A percentile compares a stretch with the other conserved stretches of the same genome.
Evolutionary conservation across 2,329 filamentous ascomycete genomes (phyloP).

Genomic region (Fusarium solani-melongenae): DNA sequence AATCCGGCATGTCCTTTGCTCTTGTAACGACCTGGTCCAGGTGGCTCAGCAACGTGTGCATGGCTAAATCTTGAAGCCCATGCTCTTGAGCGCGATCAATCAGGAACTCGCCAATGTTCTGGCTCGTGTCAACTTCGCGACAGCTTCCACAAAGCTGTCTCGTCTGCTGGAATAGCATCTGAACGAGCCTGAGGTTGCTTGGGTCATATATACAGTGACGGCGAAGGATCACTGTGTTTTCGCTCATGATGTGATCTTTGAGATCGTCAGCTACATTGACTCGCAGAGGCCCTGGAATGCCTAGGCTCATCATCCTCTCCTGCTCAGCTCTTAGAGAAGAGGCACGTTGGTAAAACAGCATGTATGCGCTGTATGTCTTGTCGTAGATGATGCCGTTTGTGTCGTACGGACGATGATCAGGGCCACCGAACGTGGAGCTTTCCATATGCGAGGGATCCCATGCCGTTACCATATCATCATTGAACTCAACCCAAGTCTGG

Average conservation of each 20-base stretch:
- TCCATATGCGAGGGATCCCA: constrained; percentile 83
- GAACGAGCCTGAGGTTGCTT: constrained; percentile 74
- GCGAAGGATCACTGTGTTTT: constrained; percentile 80
- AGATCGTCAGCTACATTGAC: constrained; percentile 58
- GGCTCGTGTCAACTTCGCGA: neutral
- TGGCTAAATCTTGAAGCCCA: constrained; percentile 58
- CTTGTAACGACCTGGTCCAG: constrained; percentile 81
- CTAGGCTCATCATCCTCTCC: constrained; percentile 52
- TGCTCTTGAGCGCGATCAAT: constrained; percentile 23
- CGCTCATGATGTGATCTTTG: constrained; percentile 70
- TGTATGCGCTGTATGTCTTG: constrained; percentile 91
- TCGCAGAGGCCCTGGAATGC: constrained; percentile 50
- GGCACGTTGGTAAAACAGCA: constrained; percentile 94
- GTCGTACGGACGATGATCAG: constrained; percentile 65
- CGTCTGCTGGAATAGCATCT: constrained; percentile 68
- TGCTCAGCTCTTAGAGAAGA: constrained; percentile 70
- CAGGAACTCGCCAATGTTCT: constrained; percentile 14
- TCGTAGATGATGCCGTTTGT: constrained; percentile 62
- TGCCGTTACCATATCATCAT: constrained; percentile 82
- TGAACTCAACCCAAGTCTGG: constrained; percentile 87
- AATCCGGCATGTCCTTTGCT: constrained; percentile 74
- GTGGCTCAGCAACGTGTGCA: constrained; percentile 70
- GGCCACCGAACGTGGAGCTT: constrained; percentile 82
- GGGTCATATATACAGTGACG: constrained; percentile 85
- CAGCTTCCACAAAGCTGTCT: constrained; percentile 55